Base-by-base conservation (phyloP, 208 protist genomes). In the Leishmania aethiopica region DNA sequence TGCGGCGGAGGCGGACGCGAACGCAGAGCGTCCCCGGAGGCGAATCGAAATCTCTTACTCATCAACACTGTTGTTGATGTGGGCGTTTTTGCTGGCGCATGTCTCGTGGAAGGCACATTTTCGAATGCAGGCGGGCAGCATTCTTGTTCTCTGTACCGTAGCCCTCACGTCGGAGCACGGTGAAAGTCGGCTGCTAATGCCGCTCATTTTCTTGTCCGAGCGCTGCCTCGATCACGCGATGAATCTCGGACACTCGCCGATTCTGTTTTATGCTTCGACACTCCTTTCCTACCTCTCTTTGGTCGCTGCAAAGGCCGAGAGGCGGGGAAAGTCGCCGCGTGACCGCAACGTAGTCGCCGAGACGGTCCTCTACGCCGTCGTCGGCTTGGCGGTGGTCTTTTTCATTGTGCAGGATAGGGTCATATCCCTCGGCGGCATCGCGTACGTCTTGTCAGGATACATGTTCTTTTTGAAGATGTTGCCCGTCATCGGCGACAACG, bases 221-320 rank as follows among this genome's bases (percentile, higher is more conserved):
- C 75, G 86, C 3, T 91, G 92, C 42, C 80, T 96, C 6, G 90
- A 91, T 74, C 75, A 92, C 64, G 80, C 88, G 4, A 88, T 95
- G 77, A 75, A 84, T 57, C 42, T 88, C 22, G 81, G 78, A 5
- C 83, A 90, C 80, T 91, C 86, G 4, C 89, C 88, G 2, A 79
- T 95, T 76, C 91, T 94, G 60, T 97, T 96, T 59, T 96, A 96
- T 84, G 89, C 95, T 4, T 95, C 95, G 37, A 90, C 92, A 59
- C 60, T 97, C 47, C 83, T 96, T 1, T 95, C 95, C 1, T 96
- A 94, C 71, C 60, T 97, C 17, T 92, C 94, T 40, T 82, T 95
- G 19, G 74, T 94, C 15, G 86, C 89, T 1, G 86, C 82, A 1
- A 84, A 82, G 51, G 83, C 80, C 22, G 83, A 90, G 77, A 64